Evolutionary conservation across 352 stramenopile species (phyloP), one percentile per base, ranked within the genome.

Genomic region (Pythium brachiatum): DNA sequence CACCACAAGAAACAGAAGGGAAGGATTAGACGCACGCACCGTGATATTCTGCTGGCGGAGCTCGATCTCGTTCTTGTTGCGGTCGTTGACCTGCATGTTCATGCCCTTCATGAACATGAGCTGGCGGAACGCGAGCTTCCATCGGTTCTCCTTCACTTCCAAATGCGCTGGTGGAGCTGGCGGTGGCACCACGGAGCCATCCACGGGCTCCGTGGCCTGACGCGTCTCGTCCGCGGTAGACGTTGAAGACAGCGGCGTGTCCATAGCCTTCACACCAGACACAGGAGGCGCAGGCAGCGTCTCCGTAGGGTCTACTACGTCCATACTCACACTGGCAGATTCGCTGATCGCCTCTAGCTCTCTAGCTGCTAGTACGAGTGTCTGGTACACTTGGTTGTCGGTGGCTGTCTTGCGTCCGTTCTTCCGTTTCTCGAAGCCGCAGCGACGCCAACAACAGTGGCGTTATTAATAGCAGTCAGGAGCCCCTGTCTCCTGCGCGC

Each of bases 51-150:
- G 81, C 57, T 92, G 83, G 1, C 78, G 79, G 2, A 87, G 54
- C 66, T 92, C 79, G 52, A 92, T 92, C 60, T 92, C 83, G 60
- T 89, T 90, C 66, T 88, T 88, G 18, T 75, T 88, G 46, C 78
- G 78, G 61, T 83, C 68, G 50, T 89, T 89, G 47, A 89, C 83
- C 58, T 90, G 73, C 78, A 87, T 83, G 60, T 92, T 88, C 80
- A 90, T 90, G 32, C 76, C 66, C 62, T 90, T 90, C 79, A 92
- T 90, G 70, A 92, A 90, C 71, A 89, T 79, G 38, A 92, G 75
- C 58, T 92, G 83, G 12, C 79, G 78, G 50, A 92, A 87, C 34
- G 78, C 78, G 48, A 90, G 73, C 57, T 92, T 92, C 83, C 79
- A 89, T 64, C 76, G 78, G 70, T 83, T 89, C 60, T 78, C 52